Conservation (phyloP, 2,329 filamentous ascomycete genomes). For the Bisporella sp. region DNA sequence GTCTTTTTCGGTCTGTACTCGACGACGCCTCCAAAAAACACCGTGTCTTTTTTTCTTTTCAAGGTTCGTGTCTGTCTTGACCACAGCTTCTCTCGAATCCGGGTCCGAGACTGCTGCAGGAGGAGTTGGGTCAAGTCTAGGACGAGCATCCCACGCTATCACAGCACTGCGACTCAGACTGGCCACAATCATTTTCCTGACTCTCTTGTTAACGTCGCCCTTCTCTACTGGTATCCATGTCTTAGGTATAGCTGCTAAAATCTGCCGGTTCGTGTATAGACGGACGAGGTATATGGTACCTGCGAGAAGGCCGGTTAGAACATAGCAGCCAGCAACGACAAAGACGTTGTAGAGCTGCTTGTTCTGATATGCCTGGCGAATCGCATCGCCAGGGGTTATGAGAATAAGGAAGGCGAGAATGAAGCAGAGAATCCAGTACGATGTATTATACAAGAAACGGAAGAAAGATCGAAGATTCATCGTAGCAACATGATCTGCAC, state of each 20-base stretch:
- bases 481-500: conserved; percentile 12
- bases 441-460: conserved; percentile 72
- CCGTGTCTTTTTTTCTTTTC: conserved; percentile 4
- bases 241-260: conserved; percentile 78
- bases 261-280: conserved; percentile 79
- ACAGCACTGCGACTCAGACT: conserved; percentile 70
- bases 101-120: conserved; percentile 17
- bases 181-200: conserved; percentile 68
- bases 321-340: conserved; percentile 69
- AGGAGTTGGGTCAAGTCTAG: conserved; percentile 44
- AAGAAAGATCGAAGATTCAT: conserved; percentile 41
- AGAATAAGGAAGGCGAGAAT: conserved; percentile 67
- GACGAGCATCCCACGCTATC: conserved; percentile 71
- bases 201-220: conserved; percentile 68
- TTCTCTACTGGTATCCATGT: conserved; percentile 80
- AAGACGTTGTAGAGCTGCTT: conserved; percentile 72
- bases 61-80: not conserved
- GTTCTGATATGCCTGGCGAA: conserved; percentile 67
- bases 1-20: conserved; percentile 10
- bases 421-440: conserved; percentile 71
- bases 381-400: conserved; percentile 72
- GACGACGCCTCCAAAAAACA: conserved; percentile 4
- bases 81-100: conserved; percentile 1
- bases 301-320: conserved; percentile 63
- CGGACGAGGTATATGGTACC: conserved; percentile 73